Base-by-base conservation (phyloP, 192 early-diverging fungal species). In the Geranomyces michiganensis region DNA sequence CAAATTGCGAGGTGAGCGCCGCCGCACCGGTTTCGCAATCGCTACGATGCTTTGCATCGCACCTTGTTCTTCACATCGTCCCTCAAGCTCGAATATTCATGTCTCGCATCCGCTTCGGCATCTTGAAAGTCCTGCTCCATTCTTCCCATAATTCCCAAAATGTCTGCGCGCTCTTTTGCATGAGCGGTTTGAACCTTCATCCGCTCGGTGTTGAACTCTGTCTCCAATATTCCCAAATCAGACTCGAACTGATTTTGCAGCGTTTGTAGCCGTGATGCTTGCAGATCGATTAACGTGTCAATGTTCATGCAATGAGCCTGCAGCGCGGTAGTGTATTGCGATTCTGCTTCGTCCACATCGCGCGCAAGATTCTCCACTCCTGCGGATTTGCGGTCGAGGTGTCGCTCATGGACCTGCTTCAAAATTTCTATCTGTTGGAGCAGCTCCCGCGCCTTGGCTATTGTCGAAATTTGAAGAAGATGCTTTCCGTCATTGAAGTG, bases 31-130 rank as follows among this genome's bases (percentile, higher is more conserved):
- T 7, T 10, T 7, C 36, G 36, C 36, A 3, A 41, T 10, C 5
- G 36, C 36, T 41, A 41, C 36, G 36, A 41, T 41, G n/a, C n/a
- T n/a, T n/a, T n/a, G n/a, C n/a, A n/a, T 32, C 58, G 22, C 33
- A 84, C 82, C 75, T 86, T 88, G 70, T 88, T 88, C 49, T 84
- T 85, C 43, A 88, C 81, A 75, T 88, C 87, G 61, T 88, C 87
- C 62, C 79, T 77, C 65, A 84, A 48, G 21, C 74, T 78, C 10
- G 84, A 84, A 65, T 87, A 84, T 72, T 88, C 87, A 73, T 88
- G 87, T 51, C 75, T 79, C 26, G 87, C 84, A 77, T 88, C 87
- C 0, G 85, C 87, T 72, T 88, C 87, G 12, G 80, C 76, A 44
- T 88, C 87, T 43, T 78, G 74, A 65, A 82, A 86, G 32, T 87